These are phyloP conservation scores for Cladosporium halotolerans DNA, from an alignment of 2,329 filamentous ascomycete genomes.

Conservation along the genomic window DNA sequence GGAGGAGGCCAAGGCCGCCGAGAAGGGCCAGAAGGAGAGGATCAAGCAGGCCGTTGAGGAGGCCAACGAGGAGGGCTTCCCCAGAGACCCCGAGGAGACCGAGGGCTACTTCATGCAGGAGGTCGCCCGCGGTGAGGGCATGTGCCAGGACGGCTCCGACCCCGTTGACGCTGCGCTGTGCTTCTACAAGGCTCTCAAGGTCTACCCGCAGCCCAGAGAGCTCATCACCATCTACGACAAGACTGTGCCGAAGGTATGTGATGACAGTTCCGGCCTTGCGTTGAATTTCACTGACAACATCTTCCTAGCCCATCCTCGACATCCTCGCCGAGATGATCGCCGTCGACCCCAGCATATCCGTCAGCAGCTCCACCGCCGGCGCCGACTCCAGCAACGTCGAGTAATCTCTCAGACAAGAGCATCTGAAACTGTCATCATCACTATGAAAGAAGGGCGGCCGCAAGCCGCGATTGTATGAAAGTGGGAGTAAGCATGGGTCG, in stretches of 20 bases:
- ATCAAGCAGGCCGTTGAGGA: conserved; percentile 72
- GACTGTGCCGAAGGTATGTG: conserved; percentile 82
- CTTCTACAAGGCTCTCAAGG: conserved; percentile 98
- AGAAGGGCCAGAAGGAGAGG: conserved; percentile 61
- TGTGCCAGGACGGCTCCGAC: conserved; percentile 74
- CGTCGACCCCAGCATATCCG: conserved; percentile 61
- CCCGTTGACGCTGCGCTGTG: conserved; percentile 79
- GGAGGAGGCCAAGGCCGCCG: conserved; percentile 61
- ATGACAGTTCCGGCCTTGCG: not conserved
- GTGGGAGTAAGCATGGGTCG: conserved; percentile 3
- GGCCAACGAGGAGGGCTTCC: conserved; percentile 88
- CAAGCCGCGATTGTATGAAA: too few relatives aligned
- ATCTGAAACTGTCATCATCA: conserved; percentile 1
- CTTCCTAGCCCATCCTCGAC: conserved; percentile 73
- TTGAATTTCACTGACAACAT: conserved; percentile 15
- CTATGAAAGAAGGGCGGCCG: not conserved
- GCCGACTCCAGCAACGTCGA: conserved; percentile 10
- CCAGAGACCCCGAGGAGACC: conserved; percentile 81
- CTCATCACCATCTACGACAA: conserved; percentile 97
- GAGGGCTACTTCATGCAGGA: conserved; percentile 96
- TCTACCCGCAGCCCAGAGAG: conserved; percentile 89
- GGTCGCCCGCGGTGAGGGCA: conserved; percentile 78
- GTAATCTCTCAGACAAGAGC: not conserved
- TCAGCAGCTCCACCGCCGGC: conserved; percentile 24
- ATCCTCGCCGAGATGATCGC: conserved; percentile 98